Evolutionary conservation across 768 basidiomycete genomes (phyloP).

Genomic region (Amanita jacksonii): DNA sequence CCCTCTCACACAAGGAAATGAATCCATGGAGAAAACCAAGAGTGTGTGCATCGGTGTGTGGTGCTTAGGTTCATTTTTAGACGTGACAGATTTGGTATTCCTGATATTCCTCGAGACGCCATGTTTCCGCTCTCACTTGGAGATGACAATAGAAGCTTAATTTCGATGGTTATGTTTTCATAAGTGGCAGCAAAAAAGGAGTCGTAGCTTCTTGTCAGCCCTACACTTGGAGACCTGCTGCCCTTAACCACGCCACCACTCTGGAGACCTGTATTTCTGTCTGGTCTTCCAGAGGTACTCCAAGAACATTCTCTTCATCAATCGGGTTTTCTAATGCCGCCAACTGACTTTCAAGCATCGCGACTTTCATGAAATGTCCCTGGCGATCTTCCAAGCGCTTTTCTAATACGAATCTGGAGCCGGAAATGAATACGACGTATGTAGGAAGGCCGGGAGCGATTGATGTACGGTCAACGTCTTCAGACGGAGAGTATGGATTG

Average conservation of each 20-base stretch:
- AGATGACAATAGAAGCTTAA: no score
- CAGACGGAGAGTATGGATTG: not conserved
- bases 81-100: no score
- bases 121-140: no score
- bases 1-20: no score
- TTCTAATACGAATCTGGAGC: slow-evolving; percentile 41
- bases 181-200: no score
- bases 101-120: no score
- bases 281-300: slow-evolving; percentile 41
- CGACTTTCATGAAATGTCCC: slow-evolving; percentile 79
- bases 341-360: slow-evolving; percentile 77
- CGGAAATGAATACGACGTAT: slow-evolving; percentile 76
- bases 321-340: slow-evolving; percentile 59
- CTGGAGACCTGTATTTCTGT: slow-evolving; percentile 46
- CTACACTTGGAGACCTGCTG: slow-evolving; percentile 1
- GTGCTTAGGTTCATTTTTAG: no score
- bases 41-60: no score
- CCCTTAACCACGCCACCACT: slow-evolving; percentile 33
- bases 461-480: slow-evolving; percentile 11
- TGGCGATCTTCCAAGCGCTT: slow-evolving; percentile 54
- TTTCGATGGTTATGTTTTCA: no score
- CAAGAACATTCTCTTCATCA: slow-evolving; percentile 59
- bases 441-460: slow-evolving; percentile 37
- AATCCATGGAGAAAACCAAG: no score
- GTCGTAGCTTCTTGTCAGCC: not conserved